Base-by-base conservation (phyloP, 257 asterid genomes). In the Eucommia ulmoides region DNA sequence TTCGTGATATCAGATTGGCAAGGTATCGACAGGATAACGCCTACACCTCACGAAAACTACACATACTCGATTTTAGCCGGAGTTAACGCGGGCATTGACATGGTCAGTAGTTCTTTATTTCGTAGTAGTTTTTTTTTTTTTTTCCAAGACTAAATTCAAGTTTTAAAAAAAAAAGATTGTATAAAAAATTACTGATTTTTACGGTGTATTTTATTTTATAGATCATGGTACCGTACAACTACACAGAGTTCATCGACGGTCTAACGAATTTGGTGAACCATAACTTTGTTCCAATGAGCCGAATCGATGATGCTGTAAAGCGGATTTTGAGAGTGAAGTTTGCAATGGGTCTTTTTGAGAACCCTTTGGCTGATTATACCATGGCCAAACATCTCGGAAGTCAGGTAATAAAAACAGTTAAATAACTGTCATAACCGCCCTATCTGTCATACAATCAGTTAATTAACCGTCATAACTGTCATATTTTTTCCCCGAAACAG, bases 281-380 rank as follows among this genome's bases (percentile, higher is more conserved):
- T 16, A 75, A 75, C 0, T 61, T 72, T 52, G 33, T 83, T 24
- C 60, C 76, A 23, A 70, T 80, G 58, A 63, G 66, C 55, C 79
- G 91, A 52, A 83, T 80, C 41, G 73, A 83, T 7, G 94, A 83
- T 66, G 91, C 94, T 17, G 94, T 83, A 52, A 15, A 20, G 15
- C 72, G 94, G 66, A 83, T 83, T 56, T 49, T 77, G 24, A 55
- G 84, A 56, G 88, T 83, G 26, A 83, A 83, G 53, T 83, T 80
- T 75, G 47, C 61, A 20, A 75, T 83, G 75, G 92, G 92, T 7
- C 65, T 80, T 3, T 83, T 83, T 42, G 94, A 83, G 63, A 65
- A 73, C 56, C 94, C 94, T 0, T 29, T 74, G 65, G 75, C 83
- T 7, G 84, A 83, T 61, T 68, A 72, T 62, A 83, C 76, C 75